Percentiles rank a stretch among this genome's conserved stretches.
Evolutionary conservation across 768 basidiomycete genomes (phyloP).

Genomic region (Trametes maxima): DNA sequence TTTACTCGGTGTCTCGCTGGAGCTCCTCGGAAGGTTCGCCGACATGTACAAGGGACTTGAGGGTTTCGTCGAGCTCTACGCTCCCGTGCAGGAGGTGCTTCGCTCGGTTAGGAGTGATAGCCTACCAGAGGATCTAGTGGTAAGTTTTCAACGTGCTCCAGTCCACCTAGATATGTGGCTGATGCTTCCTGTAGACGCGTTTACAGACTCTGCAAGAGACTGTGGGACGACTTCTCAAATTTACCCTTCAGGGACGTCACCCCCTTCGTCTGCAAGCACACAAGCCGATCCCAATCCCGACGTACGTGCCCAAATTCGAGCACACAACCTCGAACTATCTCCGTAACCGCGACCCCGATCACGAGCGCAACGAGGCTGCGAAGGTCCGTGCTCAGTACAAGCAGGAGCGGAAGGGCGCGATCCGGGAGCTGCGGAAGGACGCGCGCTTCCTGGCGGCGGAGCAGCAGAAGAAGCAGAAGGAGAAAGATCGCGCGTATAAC

Average conservation of each 20-base stretch:
- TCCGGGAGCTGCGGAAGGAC: conserved; percentile 95
- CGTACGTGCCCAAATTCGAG: conserved; percentile 95
- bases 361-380: conserved; percentile 81
- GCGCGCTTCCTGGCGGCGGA: conserved; percentile 89
- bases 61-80: conserved; percentile 84
- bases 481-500: conserved; percentile 83
- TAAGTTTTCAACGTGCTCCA: conserved; percentile 37
- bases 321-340: conserved; percentile 70
- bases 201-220: conserved; percentile 49
- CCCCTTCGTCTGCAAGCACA: conserved; percentile 89
- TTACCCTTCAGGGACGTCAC: conserved; percentile 68
- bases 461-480: conserved; percentile 79
- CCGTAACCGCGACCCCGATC: conserved; percentile 87
- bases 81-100: conserved; percentile 66
- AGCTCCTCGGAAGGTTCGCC: conserved; percentile 67
- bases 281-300: conserved; percentile 93
- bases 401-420: conserved; percentile 95
- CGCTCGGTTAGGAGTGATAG: conserved; percentile 47
- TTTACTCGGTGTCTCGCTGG: conserved; percentile 61
- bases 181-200: conserved; percentile 44
- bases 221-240: conserved; percentile 67
- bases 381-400: conserved; percentile 90
- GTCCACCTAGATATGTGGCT: background rate
- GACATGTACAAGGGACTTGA: conserved; percentile 77
- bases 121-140: conserved; percentile 58